A percentile compares a stretch with the other conserved stretches of the same genome.
Conservation (phyloP, 2,329 filamentous ascomycete species). For the Xylariaceae sp. region DNA sequence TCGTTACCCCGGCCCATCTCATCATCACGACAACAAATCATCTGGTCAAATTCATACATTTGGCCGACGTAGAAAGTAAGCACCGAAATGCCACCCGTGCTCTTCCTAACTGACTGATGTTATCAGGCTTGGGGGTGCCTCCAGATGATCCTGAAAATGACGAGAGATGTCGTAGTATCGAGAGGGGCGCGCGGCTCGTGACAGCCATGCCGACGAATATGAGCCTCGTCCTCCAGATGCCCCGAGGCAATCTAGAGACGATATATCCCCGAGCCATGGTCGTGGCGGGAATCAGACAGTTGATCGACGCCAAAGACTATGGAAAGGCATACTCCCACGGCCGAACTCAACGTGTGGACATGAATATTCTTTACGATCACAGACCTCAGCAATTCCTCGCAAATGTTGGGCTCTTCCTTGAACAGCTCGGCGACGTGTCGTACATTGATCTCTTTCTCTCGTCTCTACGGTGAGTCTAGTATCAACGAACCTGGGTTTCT, state of each 20-base stretch:
- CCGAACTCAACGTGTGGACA: slow-evolving; percentile 90
- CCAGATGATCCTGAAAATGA: slow-evolving; percentile 88
- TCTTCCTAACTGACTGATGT: slow-evolving; percentile 27
- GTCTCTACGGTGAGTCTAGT: slow-evolving; percentile 66
- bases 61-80: slow-evolving; percentile 67
- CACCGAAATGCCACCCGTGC: slow-evolving; percentile 8
- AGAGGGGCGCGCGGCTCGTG: slow-evolving; percentile 83
- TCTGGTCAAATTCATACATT: slow-evolving; percentile 90
- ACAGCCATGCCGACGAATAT: slow-evolving; percentile 89
- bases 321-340: slow-evolving; percentile 83
- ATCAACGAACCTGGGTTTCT: neutral
- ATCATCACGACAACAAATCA: slow-evolving; percentile 93
- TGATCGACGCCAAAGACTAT: slow-evolving; percentile 82
- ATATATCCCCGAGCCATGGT: slow-evolving; percentile 93
- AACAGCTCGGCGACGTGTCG: slow-evolving; percentile 79
- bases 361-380: slow-evolving; percentile 97
- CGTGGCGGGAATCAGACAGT: slow-evolving; percentile 80
- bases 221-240: slow-evolving; percentile 89
- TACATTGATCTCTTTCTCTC: slow-evolving; percentile 92
- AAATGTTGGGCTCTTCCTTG: slow-evolving; percentile 75
- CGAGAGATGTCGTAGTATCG: slow-evolving; percentile 88
- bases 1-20: slow-evolving; percentile 78
- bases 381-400: slow-evolving; percentile 82
- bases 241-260: slow-evolving; percentile 91
- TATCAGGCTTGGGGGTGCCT: slow-evolving; percentile 75